Conservation (phyloP, 768 basidiomycete genomes). For the Kondoa malvinella region DNA sequence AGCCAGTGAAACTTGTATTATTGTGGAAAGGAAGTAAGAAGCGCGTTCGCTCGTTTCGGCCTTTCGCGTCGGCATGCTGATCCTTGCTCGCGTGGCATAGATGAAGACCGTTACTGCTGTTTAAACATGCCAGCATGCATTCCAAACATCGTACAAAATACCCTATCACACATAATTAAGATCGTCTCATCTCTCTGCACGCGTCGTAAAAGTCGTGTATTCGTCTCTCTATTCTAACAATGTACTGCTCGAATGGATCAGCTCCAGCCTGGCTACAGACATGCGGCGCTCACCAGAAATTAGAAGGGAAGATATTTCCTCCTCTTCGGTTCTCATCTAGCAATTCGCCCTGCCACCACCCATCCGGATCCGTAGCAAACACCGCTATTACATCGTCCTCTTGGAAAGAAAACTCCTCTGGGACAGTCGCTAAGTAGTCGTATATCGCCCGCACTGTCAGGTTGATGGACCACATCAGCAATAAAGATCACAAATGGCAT, state of each 20-base stretch:
- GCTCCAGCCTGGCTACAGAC: neutral
- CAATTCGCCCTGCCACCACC: slow-evolving; percentile 90
- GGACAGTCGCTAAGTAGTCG: slow-evolving; percentile 64
- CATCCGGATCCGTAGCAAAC: slow-evolving; percentile 38
- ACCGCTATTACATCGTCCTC: slow-evolving; percentile 89
- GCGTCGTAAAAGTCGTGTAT: neutral
- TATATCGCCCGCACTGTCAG: slow-evolving; percentile 89
- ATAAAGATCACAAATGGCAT: neutral
- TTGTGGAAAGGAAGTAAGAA: too few relatives aligned
- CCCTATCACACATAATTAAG: too few relatives aligned
- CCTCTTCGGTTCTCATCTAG: slow-evolving; percentile 42
- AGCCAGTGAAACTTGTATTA: too few relatives aligned
- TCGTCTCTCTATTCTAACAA: slow-evolving; percentile 6
- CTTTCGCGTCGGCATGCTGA: too few relatives aligned
- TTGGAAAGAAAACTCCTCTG: slow-evolving; percentile 94
- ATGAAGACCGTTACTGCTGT: too few relatives aligned
- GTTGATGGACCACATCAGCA: slow-evolving; percentile 42
- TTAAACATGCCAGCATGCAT: too few relatives aligned
- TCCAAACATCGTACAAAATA: too few relatives aligned
- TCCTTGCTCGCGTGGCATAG: too few relatives aligned
- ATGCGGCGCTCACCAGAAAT: slow-evolving; percentile 17
- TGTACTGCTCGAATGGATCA: neutral
- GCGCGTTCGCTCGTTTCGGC: too few relatives aligned
- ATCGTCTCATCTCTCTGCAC: too few relatives aligned
- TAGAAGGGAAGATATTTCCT: slow-evolving; percentile 28